phyloP scores from a whole-genome alignment of 2,329 filamentous ascomycete species.

The Pseudonectria foliicola region DNA sequence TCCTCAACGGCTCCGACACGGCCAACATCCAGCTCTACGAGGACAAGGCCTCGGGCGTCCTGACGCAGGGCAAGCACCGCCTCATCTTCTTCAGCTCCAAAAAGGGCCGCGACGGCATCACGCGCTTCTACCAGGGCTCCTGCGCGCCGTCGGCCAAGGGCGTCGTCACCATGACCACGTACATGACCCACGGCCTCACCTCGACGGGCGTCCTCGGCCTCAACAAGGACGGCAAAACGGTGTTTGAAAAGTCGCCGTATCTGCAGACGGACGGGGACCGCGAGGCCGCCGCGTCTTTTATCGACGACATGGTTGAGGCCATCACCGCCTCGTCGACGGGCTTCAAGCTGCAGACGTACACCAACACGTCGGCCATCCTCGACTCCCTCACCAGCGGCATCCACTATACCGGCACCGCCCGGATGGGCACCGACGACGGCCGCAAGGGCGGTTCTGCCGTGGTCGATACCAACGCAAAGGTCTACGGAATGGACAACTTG shows the following conservation, averaged over 20 bases:
- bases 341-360: constrained; percentile 7
- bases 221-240: constrained; percentile 46
- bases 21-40: constrained; percentile 59
- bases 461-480: constrained; percentile 54
- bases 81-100: constrained; percentile 51
- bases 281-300: constrained; percentile 55
- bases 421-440: constrained; percentile 52
- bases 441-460: constrained; percentile 46
- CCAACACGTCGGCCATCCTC: constrained; percentile 22
- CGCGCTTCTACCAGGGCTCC: constrained; percentile 59
- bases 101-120: constrained; percentile 49
- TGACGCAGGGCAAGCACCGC: constrained; percentile 57
- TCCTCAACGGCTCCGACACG: constrained; percentile 37
- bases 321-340: constrained; percentile 30
- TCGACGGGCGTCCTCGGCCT: constrained; percentile 57
- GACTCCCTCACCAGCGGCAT: constrained; percentile 29
- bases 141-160: constrained; percentile 54
- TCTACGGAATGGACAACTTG: constrained; percentile 60
- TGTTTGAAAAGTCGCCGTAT: constrained; percentile 53
- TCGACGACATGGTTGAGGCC: constrained; percentile 52
- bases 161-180: constrained; percentile 46
- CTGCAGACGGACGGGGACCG: constrained; percentile 52
- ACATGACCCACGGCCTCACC: constrained; percentile 55
- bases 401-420: constrained; percentile 51
- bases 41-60: constrained; percentile 46